phyloP scores from a whole-genome alignment of 805 yeast species.

The Ogataea corticis region DNA sequence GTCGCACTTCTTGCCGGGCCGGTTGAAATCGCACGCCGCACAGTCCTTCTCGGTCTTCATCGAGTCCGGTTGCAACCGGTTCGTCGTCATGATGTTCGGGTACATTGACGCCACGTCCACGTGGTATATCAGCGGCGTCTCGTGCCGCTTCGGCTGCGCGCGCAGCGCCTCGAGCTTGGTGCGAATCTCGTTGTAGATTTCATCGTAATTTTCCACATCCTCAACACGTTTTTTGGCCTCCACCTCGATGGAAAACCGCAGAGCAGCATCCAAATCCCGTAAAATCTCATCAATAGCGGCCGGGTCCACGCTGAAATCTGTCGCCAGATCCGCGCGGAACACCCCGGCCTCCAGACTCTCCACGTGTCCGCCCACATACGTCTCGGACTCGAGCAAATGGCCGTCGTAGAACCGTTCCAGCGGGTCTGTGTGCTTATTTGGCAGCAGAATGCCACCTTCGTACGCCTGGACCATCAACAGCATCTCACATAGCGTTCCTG shows the following conservation, averaged over 20 bases:
- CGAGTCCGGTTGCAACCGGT: conserved; percentile 96
- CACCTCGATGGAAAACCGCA: conserved; percentile 79
- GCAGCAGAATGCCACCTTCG: conserved; percentile 70
- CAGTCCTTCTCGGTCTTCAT: conserved; percentile 94
- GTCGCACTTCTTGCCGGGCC: conserved; percentile 94
- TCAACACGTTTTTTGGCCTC: conserved; percentile 74
- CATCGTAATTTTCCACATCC: conserved; percentile 80
- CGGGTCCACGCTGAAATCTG: conserved; percentile 76
- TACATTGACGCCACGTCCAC: conserved; percentile 99
- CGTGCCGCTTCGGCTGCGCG: conserved; percentile 62
- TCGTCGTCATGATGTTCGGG: conserved; percentile 97
- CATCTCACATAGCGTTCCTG: conserved; percentile 99
- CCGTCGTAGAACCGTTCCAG: conserved; percentile 94
- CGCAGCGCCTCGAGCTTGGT: conserved; percentile 57
- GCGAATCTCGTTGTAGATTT: conserved; percentile 61
- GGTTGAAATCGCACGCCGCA: conserved; percentile 94
- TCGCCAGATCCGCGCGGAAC: conserved; percentile 82
- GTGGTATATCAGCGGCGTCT: conserved; percentile 87
- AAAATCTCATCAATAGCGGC: conserved; percentile 79
- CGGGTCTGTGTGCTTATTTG: conserved; percentile 93
- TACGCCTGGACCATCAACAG: conserved; percentile 95
- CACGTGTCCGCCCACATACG: conserved; percentile 98
- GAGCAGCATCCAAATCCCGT: conserved; percentile 69
- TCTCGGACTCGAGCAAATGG: conserved; percentile 89
- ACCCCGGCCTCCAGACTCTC: conserved; percentile 98